A percentile compares a stretch with the other conserved stretches of the same genome.
Evolutionary conservation across 192 early-diverging fungal genomes (phyloP).

Genomic region (Gonapodya prolifera): DNA sequence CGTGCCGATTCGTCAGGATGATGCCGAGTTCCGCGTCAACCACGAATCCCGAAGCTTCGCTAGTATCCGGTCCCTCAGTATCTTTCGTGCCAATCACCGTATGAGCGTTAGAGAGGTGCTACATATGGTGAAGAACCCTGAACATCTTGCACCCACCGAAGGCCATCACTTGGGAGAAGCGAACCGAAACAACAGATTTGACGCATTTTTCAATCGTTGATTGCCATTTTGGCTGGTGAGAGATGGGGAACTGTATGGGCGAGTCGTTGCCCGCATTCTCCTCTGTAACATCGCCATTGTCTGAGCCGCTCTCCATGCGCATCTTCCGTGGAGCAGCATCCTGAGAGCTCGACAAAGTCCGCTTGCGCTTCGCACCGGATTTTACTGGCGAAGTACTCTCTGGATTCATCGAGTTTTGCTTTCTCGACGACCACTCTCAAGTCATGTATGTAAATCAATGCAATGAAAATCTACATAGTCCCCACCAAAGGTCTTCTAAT

Average conservation of each 20-base stretch:
- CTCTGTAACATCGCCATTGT: neutral
- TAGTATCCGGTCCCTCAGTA: conserved; percentile 28
- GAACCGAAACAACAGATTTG: conserved; percentile 59
- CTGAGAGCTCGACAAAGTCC: neutral
- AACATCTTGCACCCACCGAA: conserved; percentile 27
- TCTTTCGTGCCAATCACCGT: neutral
- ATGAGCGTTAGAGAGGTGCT: neutral
- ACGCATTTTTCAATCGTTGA: conserved; percentile 50
- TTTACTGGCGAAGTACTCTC: neutral
- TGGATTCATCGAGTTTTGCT: neutral
- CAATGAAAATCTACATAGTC: neutral
- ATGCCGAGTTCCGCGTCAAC: conserved; percentile 57
- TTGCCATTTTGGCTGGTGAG: conserved; percentile 52
- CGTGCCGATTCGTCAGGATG: conserved; percentile 56
- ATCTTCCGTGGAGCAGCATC: neutral
- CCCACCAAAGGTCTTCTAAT: conserved; percentile 21
- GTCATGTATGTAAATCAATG: neutral
- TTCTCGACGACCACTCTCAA: neutral
- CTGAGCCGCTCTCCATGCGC: neutral
- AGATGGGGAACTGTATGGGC: neutral
- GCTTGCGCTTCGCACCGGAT: neutral
- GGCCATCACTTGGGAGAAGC: conserved; percentile 58
- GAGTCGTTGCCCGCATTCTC: neutral
- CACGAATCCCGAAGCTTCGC: conserved; percentile 74
- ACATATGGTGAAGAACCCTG: neutral